A percentile compares a stretch with the other conserved stretches of the same genome.
Conservation (phyloP, 176 grass and related monocot genomes). For the Miscanthus lutarioriparius region DNA sequence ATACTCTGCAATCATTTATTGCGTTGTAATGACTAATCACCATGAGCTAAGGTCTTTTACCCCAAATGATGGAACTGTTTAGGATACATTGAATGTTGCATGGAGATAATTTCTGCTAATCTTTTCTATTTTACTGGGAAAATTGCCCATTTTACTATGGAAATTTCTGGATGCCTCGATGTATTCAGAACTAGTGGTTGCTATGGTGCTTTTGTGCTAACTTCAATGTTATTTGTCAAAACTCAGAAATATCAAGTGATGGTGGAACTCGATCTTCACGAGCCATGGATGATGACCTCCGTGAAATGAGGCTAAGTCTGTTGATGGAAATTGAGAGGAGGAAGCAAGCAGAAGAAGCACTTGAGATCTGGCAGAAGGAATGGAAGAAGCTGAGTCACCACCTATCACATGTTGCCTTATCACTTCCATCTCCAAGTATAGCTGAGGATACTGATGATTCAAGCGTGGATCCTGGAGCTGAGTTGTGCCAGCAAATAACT, state of each 20-base stretch:
- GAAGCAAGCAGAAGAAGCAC: conserved; percentile 79
- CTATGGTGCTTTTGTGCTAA: conserved; percentile 13
- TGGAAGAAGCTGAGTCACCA: conserved; percentile 76
- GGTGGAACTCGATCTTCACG: conserved; percentile 53
- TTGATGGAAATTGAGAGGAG: conserved; percentile 83
- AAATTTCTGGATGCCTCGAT: neutral
- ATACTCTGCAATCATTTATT: neutral
- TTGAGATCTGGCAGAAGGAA: conserved; percentile 66
- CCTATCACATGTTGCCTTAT: conserved; percentile 66
- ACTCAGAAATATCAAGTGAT: conserved; percentile 87
- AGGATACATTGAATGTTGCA: conserved; percentile 10
- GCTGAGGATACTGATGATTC: conserved; percentile 49
- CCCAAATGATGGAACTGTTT: neutral
- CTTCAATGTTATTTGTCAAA: conserved; percentile 2
- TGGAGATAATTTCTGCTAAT: neutral
- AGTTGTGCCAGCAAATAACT: conserved; percentile 74
- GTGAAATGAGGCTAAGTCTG: conserved; percentile 79
- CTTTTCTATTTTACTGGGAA: neutral
- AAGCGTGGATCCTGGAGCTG: conserved; percentile 66
- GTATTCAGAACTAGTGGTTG: neutral
- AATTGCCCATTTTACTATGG: neutral
- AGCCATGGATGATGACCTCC: conserved; percentile 57
- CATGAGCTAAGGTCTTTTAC: neutral
- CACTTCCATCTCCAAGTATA: conserved; percentile 48
- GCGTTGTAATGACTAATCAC: neutral